Evolutionary conservation across 805 yeast genomes (phyloP).

Genomic region (Teunomyces kruisii): DNA sequence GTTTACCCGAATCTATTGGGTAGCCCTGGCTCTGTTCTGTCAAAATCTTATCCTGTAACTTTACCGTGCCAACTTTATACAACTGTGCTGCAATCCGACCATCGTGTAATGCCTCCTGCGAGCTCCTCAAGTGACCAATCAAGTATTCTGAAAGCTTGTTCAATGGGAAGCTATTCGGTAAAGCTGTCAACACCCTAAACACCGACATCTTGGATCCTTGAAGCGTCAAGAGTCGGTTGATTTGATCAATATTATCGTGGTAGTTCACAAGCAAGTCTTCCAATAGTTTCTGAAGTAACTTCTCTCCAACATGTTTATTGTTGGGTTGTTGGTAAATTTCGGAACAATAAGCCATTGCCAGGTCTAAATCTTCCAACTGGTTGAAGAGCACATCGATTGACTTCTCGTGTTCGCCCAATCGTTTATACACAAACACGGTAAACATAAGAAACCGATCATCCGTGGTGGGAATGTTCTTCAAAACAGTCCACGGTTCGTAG

Average conservation of each 20-base stretch:
- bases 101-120: constrained; percentile 40
- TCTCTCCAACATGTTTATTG: constrained; percentile 35
- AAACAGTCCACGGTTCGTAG: constrained; percentile 39
- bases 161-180: constrained; percentile 55
- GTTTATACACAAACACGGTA: constrained; percentile 56
- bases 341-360: constrained; percentile 64
- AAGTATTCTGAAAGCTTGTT: constrained; percentile 44
- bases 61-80: constrained; percentile 52
- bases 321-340: constrained; percentile 41
- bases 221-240: constrained; percentile 39
- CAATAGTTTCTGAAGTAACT: constrained; percentile 50
- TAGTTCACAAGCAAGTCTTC: constrained; percentile 45
- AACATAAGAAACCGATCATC: constrained; percentile 40
- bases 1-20: constrained; percentile 37
- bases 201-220: constrained; percentile 53
- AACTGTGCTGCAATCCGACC: constrained; percentile 47
- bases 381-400: constrained; percentile 62
- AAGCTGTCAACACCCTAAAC: constrained; percentile 41
- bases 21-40: constrained; percentile 34
- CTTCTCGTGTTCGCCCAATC: constrained; percentile 59
- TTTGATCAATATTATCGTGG: constrained; percentile 31
- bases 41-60: constrained; percentile 45
- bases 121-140: constrained; percentile 41
- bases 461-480: constrained; percentile 32
- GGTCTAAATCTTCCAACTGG: constrained; percentile 52